Conservation (phyloP, 352 stramenopile species). For the Phytopythium chamaehyphon region DNA sequence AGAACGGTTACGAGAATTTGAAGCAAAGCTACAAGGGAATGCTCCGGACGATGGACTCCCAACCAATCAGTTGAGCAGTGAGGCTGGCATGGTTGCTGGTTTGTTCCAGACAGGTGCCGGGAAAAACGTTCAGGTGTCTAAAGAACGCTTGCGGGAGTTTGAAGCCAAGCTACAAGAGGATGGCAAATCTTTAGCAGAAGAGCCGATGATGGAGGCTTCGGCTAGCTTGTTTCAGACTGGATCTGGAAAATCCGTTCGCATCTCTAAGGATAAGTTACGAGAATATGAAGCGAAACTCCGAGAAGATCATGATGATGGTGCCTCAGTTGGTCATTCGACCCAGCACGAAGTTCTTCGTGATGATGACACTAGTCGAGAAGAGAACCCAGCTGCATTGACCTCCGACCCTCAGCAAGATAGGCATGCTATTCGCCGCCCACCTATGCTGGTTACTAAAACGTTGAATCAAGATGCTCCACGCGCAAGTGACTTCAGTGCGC, state of each 20-base stretch:
- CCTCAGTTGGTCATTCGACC: neutral
- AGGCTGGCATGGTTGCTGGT: constrained; percentile 5
- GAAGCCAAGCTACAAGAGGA: constrained; percentile 12
- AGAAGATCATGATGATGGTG: neutral
- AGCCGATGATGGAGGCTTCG: too few species aligned
- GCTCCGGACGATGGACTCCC: neutral
- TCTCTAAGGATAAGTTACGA: constrained; percentile 22
- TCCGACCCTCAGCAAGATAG: too few species aligned
- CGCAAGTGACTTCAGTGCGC: too few species aligned
- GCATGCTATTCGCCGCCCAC: too few species aligned
- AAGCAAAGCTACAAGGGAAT: constrained; percentile 12
- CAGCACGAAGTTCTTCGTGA: neutral
- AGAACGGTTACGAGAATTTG: constrained; percentile 20
- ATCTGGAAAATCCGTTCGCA: constrained; percentile 14
- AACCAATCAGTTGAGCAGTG: too few species aligned
- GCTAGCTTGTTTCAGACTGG: constrained; percentile 11
- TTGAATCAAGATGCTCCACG: too few species aligned
- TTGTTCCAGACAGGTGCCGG: constrained; percentile 29
- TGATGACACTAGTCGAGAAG: too few species aligned
- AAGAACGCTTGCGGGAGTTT: constrained; percentile 21
- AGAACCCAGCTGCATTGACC: too few species aligned
- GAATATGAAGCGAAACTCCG: constrained; percentile 14
- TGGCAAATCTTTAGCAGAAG: too few species aligned
- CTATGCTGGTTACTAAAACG: too few species aligned
- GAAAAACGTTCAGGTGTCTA: constrained; percentile 21